Percentiles rank a stretch among this genome's conserved stretches.
Conservation (phyloP, 192 early-diverging fungal genomes). For the Umbelopsis isabellina region DNA sequence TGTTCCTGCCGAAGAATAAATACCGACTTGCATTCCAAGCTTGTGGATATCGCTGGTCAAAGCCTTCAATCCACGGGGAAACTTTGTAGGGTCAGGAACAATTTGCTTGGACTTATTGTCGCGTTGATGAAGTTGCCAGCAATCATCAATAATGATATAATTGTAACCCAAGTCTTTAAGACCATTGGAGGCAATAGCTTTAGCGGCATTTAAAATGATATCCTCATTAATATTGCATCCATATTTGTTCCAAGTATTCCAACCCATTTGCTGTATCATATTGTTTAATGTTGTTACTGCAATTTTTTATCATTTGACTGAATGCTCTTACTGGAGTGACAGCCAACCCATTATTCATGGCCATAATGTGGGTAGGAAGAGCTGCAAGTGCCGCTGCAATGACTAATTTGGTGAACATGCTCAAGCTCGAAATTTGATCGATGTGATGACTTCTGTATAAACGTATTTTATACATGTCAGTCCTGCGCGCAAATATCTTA, state of each 20-base stretch:
- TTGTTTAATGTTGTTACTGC: not conserved
- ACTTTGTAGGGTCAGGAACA: slow-evolving; percentile 42
- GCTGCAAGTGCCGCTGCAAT: not conserved
- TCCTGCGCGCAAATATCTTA: too few relatives aligned
- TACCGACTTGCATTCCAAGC: slow-evolving; percentile 45
- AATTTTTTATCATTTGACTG: too few relatives aligned
- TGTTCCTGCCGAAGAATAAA: slow-evolving; percentile 48
- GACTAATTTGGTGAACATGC: not conserved
- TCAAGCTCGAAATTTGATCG: not conserved
- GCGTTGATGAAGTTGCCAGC: slow-evolving; percentile 53
- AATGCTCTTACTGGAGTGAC: slow-evolving; percentile 5
- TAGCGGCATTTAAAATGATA: slow-evolving; percentile 52
- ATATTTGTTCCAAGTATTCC: slow-evolving; percentile 62
- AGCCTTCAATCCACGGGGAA: slow-evolving; percentile 55
- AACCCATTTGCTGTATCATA: slow-evolving; percentile 49
- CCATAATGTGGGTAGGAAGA: not conserved
- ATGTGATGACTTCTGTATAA: too few relatives aligned
- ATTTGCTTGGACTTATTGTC: slow-evolving; percentile 36
- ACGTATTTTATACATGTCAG: too few relatives aligned
- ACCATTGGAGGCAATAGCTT: slow-evolving; percentile 45
- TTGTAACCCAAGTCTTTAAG: slow-evolving; percentile 53
- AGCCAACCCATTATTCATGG: slow-evolving; percentile 19
- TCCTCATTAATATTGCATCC: slow-evolving; percentile 55
- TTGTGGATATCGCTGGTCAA: slow-evolving; percentile 38
- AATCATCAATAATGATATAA: slow-evolving; percentile 61